Evolutionary conservation across 2,329 filamentous ascomycete species (phyloP), one percentile per base, ranked within the genome.

Genomic region (Lachnellula willkommii): DNA sequence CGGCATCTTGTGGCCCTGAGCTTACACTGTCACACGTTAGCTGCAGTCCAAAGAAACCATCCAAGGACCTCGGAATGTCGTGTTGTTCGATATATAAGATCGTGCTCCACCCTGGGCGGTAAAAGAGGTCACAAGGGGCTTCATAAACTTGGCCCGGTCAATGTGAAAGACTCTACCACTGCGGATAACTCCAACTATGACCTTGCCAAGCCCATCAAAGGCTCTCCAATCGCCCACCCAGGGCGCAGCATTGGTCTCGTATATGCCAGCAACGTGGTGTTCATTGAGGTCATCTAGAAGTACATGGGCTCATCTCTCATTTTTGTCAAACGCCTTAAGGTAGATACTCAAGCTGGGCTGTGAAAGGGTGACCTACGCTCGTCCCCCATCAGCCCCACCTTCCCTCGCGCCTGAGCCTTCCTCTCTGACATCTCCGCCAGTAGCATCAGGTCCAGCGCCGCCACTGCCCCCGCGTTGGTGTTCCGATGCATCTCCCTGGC

Each of bases 321-420:
- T 60, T 32, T 61, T 58, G 55, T 60, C 61, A 63, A 65, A 69
- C 68, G 64, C 66, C 67, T 57, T 60, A 59, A 42, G 57, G 52
- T 63, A 63, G 64, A 68, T 66, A 60, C 62, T 62, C 53, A 59
- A 55, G 55, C 60, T 59, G 60, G 60, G 60, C 54, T 58, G 68
- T 62, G 63, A 60, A 63, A 66, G 42, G 42, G 54, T 66, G 74
- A 99, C 95, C 93, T 97, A 99, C 94, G 93, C 94, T 96, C 94
- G 85, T 76, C 90, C 95, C 69, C 95, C 94, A 75, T 97, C 94
- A 66, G 90, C 90, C 71, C 95, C 94, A 58, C 93, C 94, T 74
- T 96, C 91, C 76, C 95, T 82, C 62, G 93, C 84, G 65, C 84
- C 85, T 72, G 90, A 85, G 56, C 94, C 94, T 73, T 97, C 94